Conservation (phyloP, 2,329 filamentous ascomycete species). For the Meredithiella fracta region DNA sequence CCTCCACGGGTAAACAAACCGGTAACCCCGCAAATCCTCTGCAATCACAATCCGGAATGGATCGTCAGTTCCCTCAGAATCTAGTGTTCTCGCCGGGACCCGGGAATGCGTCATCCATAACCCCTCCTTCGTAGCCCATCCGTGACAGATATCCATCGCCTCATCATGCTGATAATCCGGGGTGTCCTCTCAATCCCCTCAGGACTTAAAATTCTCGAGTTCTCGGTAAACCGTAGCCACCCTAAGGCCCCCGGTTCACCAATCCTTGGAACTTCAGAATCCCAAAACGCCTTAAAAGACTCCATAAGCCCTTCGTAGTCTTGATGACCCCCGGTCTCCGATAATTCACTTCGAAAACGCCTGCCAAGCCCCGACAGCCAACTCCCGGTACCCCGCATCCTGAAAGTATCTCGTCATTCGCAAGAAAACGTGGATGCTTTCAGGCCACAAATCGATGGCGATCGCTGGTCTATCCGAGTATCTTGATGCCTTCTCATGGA, state of each 20-base stretch:
- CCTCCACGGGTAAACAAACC: constrained; percentile 29
- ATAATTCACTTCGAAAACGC: constrained; percentile 58
- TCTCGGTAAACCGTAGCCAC: constrained; percentile 33
- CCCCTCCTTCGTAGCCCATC: constrained; percentile 40
- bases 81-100: constrained; percentile 55
- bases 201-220: not conserved
- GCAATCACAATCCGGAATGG: constrained; percentile 70
- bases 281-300: constrained; percentile 50
- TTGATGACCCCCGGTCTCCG: constrained; percentile 30
- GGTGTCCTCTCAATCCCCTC: constrained; percentile 7
- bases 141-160: constrained; percentile 31
- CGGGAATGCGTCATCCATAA: constrained; percentile 30
- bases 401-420: constrained; percentile 57
- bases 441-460: constrained; percentile 14
- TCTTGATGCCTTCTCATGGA: not conserved
- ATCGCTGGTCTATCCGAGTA: not conserved
- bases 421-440: constrained; percentile 51
- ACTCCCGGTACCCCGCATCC: constrained; percentile 63
- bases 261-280: constrained; percentile 61
- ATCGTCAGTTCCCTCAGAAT: constrained; percentile 62
- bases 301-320: constrained; percentile 14
- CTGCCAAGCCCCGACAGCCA: constrained; percentile 70
- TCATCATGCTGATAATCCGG: constrained; percentile 5
- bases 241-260: constrained; percentile 58
- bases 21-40: constrained; percentile 55